A percentile compares a stretch with the other conserved stretches of the same genome.
phyloP scores from a whole-genome alignment of 2,329 filamentous ascomycete genomes.

The Penicillium sp. region DNA sequence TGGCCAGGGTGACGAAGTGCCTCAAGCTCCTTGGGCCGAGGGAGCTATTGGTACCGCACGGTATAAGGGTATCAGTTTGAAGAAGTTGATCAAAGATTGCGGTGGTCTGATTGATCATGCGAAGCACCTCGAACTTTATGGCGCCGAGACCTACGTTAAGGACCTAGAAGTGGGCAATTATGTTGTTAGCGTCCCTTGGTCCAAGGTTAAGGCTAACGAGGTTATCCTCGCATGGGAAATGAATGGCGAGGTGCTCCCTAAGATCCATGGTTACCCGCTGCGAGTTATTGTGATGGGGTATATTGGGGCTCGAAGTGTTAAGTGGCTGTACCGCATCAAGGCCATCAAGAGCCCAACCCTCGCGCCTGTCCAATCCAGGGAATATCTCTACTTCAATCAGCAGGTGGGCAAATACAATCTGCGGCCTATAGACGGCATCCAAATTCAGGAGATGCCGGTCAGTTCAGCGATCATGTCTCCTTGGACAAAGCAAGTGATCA shows the following conservation, averaged over 20 bases:
- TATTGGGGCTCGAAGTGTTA: background rate
- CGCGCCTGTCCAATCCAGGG: background rate
- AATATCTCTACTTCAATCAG: background rate
- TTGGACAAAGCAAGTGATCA: slow-evolving; percentile 58
- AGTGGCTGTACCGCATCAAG: background rate
- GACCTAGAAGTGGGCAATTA: background rate
- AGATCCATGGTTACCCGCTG: slow-evolving; percentile 67
- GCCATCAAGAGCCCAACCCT: background rate
- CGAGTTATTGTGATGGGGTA: slow-evolving; percentile 39
- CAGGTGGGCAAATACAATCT: background rate
- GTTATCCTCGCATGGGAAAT: slow-evolving; percentile 71
- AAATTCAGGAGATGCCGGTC: background rate
- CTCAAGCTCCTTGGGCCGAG: slow-evolving; percentile 58
- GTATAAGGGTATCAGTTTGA: slow-evolving; percentile 60
- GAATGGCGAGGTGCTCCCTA: slow-evolving; percentile 66
- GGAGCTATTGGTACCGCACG: slow-evolving; percentile 68
- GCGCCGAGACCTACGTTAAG: background rate
- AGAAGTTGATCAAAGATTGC: background rate
- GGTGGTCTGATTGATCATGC: background rate
- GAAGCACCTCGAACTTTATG: background rate
- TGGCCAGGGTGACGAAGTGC: slow-evolving; percentile 65
- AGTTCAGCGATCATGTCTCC: slow-evolving; percentile 37
- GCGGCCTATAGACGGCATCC: background rate
- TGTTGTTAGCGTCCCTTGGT: slow-evolving; percentile 55
- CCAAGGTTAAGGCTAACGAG: slow-evolving; percentile 67